These are phyloP conservation scores for Cercospora sp. DNA, from an alignment of 2,329 filamentous ascomycete genomes.

Conservation along the genomic window DNA sequence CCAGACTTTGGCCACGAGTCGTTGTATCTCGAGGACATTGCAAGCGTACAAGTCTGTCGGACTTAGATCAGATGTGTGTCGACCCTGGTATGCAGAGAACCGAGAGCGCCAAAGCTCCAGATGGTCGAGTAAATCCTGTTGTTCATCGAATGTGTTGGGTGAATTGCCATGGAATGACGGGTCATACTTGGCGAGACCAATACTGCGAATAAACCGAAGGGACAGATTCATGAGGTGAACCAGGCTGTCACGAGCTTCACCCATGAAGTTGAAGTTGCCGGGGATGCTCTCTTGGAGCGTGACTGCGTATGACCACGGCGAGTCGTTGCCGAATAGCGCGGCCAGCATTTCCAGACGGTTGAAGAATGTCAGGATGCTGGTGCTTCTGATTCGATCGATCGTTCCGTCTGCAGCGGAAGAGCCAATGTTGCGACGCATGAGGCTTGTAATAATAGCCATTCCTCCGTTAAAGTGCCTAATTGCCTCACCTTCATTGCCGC, in stretches of 20 bases:
- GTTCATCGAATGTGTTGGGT: no score
- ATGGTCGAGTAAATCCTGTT: background rate
- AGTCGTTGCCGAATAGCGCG: background rate
- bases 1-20: background rate
- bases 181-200: background rate
- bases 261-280: background rate
- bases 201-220: background rate
- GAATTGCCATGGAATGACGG: no score
- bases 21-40: background rate
- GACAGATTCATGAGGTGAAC: slow-evolving; percentile 1
- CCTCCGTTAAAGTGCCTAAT: background rate
- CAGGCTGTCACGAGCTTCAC: background rate
- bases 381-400: background rate
- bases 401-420: background rate
- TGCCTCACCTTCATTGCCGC: background rate
- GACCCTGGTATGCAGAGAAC: background rate
- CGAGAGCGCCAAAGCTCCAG: background rate
- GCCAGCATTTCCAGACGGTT: slow-evolving; percentile 1
- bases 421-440: background rate
- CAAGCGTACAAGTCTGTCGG: background rate
- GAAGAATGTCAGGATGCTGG: background rate
- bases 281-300: background rate
- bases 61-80: background rate
- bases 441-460: background rate
- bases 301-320: background rate